Conservation (phyloP, 441 rosid species). For the Arabidopsis hybrid region DNA sequence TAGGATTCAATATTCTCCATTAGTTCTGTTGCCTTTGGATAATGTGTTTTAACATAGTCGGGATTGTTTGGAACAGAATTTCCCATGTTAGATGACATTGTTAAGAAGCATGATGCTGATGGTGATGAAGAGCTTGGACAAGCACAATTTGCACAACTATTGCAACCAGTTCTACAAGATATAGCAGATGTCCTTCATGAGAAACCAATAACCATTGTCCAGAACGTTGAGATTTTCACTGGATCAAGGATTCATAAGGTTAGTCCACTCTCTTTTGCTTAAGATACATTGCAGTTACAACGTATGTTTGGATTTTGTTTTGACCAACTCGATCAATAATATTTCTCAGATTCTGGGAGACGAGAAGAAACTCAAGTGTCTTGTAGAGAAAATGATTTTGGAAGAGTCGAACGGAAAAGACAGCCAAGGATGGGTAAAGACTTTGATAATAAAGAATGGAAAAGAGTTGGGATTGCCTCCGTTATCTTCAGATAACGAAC, state of each 20-base stretch:
- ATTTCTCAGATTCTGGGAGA: constrained; percentile 62
- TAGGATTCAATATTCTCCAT: neutral
- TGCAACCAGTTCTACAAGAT: constrained; percentile 79
- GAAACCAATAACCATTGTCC: constrained; percentile 57
- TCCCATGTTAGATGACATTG: constrained; percentile 65
- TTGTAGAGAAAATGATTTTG: constrained; percentile 48
- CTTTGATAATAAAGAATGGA: constrained; percentile 60
- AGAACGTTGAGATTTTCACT: constrained; percentile 60
- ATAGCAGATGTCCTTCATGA: constrained; percentile 62
- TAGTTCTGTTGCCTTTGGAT: neutral
- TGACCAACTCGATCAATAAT: constrained; percentile 8
- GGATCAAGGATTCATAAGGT: constrained; percentile 77
- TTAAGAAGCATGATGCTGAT: constrained; percentile 77
- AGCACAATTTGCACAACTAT: constrained; percentile 81
- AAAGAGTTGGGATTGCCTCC: constrained; percentile 78
- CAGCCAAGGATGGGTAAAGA: constrained; percentile 45
- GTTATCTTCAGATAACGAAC: constrained; percentile 57
- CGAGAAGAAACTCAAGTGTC: constrained; percentile 52
- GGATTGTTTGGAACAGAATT: constrained; percentile 55
- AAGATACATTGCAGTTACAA: neutral
- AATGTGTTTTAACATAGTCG: constrained; percentile 17
- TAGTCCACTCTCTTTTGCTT: neutral
- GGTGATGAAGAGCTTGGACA: constrained; percentile 80
- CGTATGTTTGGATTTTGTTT: neutral
- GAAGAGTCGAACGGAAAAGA: constrained; percentile 46